Percentiles rank a stretch among this genome's conserved stretches.
These are phyloP conservation scores for Pichia terricola DNA, from an alignment of 1,139 yeast genomes.

Conservation along the genomic window DNA sequence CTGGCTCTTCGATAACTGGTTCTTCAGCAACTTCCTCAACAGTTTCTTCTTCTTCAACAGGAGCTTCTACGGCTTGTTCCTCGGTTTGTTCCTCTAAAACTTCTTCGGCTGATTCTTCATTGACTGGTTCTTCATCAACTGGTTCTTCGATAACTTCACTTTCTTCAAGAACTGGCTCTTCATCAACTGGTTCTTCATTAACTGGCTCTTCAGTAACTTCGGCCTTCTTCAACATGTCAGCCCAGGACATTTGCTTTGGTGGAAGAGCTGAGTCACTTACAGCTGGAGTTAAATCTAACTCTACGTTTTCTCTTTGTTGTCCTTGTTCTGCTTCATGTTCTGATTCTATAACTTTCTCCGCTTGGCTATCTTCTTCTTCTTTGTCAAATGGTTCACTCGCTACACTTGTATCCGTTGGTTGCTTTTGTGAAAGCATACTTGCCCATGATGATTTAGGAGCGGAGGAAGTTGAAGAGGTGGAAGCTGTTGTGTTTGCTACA, in stretches of 20 bases:
- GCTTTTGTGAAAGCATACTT: conserved; percentile 13
- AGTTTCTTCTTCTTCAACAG: conserved; percentile 4
- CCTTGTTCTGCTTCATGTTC: background rate
- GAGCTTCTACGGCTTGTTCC: conserved; percentile 4
- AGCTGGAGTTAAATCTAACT: background rate
- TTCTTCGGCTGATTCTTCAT: conserved; percentile 3
- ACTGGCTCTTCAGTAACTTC: conserved; percentile 1
- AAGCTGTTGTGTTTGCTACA: conserved; percentile 2
- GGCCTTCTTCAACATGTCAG: conserved; percentile 14
- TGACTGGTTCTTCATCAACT: conserved; percentile 7
- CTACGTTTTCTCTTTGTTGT: background rate
- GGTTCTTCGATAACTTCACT: background rate
- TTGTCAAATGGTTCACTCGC: background rate
- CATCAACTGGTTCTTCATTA: conserved; percentile 2
- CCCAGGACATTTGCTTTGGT: conserved; percentile 38
- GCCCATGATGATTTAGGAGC: conserved; percentile 23
- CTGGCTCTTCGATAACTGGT: conserved; percentile 5
- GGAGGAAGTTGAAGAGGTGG: conserved; percentile 11
- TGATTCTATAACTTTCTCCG: conserved; percentile 2
- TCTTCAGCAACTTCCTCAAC: conserved; percentile 6
- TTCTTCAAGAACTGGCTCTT: conserved; percentile 3
- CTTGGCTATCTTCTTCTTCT: background rate
- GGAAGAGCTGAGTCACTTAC: conserved; percentile 27
- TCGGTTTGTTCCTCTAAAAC: conserved; percentile 3
- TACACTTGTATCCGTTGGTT: conserved; percentile 3